Evolutionary conservation across 176 grass and related monocot species (phyloP).

Genomic region (Musa acuminata): DNA sequence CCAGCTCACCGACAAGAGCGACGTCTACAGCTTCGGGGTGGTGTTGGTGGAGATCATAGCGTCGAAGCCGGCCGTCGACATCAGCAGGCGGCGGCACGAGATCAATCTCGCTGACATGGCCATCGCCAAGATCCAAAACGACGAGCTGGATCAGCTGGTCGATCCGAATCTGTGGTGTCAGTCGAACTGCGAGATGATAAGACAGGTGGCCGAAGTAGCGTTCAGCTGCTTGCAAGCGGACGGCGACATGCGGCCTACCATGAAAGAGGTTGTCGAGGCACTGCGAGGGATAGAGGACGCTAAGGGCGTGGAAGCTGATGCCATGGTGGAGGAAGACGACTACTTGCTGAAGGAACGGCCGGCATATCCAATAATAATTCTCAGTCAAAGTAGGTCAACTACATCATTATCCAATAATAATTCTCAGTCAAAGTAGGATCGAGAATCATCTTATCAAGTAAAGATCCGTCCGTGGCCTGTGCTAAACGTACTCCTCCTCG

Average conservation of each 20-base stretch:
- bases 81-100: not conserved
- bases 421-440: too few relatives aligned
- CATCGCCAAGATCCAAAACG: not conserved
- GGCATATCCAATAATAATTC: not conserved
- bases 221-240: not conserved
- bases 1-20: constrained; percentile 60
- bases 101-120: not conserved
- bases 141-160: not conserved
- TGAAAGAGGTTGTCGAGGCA: not conserved
- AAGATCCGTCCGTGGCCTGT: too few relatives aligned
- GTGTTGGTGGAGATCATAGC: constrained; percentile 49
- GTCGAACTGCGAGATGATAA: not conserved
- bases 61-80: not conserved
- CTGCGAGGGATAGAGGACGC: not conserved
- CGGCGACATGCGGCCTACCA: not conserved
- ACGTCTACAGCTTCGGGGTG: constrained; percentile 64
- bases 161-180: not conserved
- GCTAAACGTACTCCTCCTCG: too few relatives aligned
- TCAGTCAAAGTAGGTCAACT: not conserved
- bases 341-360: not conserved
- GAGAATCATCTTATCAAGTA: too few relatives aligned
- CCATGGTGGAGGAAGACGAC: not conserved
- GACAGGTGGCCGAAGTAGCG: not conserved
- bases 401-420: not conserved
- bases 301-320: not conserved